phyloP scores from a whole-genome alignment of 225 moss, liverwort and hornwort species.

The Polytrichum commune region DNA sequence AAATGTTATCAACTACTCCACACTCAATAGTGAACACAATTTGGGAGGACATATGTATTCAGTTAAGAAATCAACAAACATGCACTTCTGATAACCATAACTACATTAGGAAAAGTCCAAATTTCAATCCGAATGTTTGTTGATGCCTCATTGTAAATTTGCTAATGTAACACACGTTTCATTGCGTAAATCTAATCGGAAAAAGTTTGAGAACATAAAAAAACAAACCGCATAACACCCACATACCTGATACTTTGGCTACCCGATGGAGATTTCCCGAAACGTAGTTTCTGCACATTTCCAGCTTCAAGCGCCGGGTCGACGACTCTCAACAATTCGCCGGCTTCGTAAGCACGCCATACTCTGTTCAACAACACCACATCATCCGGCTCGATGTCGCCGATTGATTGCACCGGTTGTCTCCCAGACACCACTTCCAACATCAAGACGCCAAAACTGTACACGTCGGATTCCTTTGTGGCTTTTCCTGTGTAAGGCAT shows the following conservation, averaged over 20 bases:
- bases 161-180: too few species aligned
- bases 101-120: too few species aligned
- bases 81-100: too few species aligned
- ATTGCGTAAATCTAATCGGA: too few species aligned
- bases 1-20: too few species aligned
- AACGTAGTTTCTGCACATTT: not conserved
- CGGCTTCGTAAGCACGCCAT: slow-evolving; percentile 38
- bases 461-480: slow-evolving; percentile 61
- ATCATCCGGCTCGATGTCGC: slow-evolving; percentile 16
- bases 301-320: slow-evolving; percentile 17
- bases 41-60: too few species aligned
- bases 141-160: too few species aligned
- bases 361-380: slow-evolving; percentile 34
- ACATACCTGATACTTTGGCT: not conserved
- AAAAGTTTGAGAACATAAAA: too few species aligned
- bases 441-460: slow-evolving; percentile 64
- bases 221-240: too few species aligned
- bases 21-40: too few species aligned
- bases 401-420: slow-evolving; percentile 15
- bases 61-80: too few species aligned
- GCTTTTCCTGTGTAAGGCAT: slow-evolving; percentile 42
- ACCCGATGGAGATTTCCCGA: not conserved
- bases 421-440: slow-evolving; percentile 40
- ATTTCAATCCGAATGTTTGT: too few species aligned
- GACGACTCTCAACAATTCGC: slow-evolving; percentile 14